Conservation (phyloP, 75 land plant genomes). For the Azolla pinnata region DNA sequence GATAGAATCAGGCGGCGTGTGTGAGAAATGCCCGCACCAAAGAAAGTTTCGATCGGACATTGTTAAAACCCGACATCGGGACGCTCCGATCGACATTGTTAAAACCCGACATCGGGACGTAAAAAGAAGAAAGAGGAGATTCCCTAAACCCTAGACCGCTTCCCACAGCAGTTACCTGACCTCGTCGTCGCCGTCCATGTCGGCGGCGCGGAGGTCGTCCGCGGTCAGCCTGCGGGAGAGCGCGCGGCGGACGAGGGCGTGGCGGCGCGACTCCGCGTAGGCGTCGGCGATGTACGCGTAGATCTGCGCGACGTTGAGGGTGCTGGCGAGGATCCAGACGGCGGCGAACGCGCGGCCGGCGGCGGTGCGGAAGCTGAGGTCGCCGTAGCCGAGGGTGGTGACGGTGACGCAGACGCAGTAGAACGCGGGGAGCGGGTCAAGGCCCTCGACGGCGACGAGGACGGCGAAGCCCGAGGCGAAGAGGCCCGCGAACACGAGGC, state of each 20-base stretch:
- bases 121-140: too few species aligned
- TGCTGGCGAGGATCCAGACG: slow-evolving; percentile 74
- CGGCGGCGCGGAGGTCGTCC: slow-evolving; percentile 75
- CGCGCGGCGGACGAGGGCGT: slow-evolving; percentile 52
- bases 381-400: slow-evolving; percentile 92
- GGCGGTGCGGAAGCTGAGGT: slow-evolving; percentile 58
- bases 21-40: too few species aligned
- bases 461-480: slow-evolving; percentile 43
- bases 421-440: slow-evolving; percentile 61
- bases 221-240: slow-evolving; percentile 46
- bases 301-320: slow-evolving; percentile 65
- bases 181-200: slow-evolving; percentile 62
- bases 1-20: too few species aligned
- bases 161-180: slow-evolving; percentile 74
- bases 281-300: slow-evolving; percentile 64
- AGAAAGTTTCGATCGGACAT: too few species aligned
- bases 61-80: too few species aligned
- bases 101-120: too few species aligned
- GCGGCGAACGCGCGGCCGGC: slow-evolving; percentile 67
- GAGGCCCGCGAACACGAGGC: slow-evolving; percentile 25
- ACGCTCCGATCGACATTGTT: too few species aligned
- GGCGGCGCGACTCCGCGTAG: slow-evolving; percentile 42
- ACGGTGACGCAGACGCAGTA: slow-evolving; percentile 86
- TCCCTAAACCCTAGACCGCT: too few species aligned
- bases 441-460: slow-evolving; percentile 37